Percentiles rank a stretch among this genome's conserved stretches.
phyloP scores from a whole-genome alignment of 371 early-diverging fungal species.

The Gilbertella persicaria region DNA sequence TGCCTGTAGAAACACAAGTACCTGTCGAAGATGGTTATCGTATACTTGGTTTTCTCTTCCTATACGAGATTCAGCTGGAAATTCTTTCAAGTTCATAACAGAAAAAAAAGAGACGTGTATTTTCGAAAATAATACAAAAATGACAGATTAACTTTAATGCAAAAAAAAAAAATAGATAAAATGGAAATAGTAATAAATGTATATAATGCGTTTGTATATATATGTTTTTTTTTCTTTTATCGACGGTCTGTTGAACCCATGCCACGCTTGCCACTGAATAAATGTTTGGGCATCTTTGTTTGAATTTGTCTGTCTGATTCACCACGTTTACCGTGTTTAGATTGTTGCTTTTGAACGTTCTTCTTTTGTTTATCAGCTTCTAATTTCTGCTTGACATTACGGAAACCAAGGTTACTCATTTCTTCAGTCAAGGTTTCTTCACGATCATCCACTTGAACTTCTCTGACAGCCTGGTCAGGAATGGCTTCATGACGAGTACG shows the following conservation, averaged over 20 bases:
- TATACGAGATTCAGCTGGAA: constrained; percentile 39
- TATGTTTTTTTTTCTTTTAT: too few relatives aligned
- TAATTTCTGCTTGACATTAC: constrained; percentile 69
- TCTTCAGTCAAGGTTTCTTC: constrained; percentile 54
- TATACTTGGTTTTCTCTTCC: constrained; percentile 55
- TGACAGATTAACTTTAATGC: too few relatives aligned
- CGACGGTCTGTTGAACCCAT: constrained; percentile 84
- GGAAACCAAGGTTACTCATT: constrained; percentile 77
- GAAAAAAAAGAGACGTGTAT: constrained; percentile 6
- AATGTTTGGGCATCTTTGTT: constrained; percentile 95
- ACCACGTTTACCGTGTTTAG: constrained; percentile 84
- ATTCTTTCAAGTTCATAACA: constrained; percentile 10
- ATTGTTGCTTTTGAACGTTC: constrained; percentile 68
- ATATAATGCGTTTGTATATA: too few relatives aligned
- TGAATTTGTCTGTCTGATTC: constrained; percentile 91
- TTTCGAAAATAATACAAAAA: too few relatives aligned
- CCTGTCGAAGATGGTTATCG: constrained; percentile 42
- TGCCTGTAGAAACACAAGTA: constrained; percentile 6
- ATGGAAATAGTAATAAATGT: too few relatives aligned
- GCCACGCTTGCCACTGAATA: constrained; percentile 93
- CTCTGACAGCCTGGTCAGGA: constrained; percentile 62
- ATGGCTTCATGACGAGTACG: constrained; percentile 75
- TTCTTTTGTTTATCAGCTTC: constrained; percentile 79
- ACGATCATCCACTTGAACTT: constrained; percentile 56
- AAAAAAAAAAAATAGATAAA: too few relatives aligned